phyloP scores from a whole-genome alignment of 495 filamentous ascomycete genomes.

The Aspergillus carlsbadensis region DNA sequence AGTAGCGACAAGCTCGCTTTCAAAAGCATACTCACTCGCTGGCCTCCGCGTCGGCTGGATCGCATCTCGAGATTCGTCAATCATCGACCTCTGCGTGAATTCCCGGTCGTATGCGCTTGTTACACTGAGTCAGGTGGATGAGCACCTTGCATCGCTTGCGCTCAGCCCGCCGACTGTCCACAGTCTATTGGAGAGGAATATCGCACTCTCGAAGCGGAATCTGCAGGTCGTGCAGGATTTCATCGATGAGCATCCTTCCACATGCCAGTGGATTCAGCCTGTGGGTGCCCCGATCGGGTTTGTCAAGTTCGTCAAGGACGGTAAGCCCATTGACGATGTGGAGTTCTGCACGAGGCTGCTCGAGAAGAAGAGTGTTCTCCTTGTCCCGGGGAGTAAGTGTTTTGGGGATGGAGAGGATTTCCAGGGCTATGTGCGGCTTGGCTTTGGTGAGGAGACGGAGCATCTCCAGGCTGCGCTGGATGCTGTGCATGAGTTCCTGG shows the following conservation, averaged over 20 bases:
- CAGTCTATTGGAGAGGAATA: conserved; percentile 66
- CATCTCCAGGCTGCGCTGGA: conserved; percentile 67
- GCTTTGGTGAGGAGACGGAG: conserved; percentile 71
- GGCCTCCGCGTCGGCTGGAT: conserved; percentile 85
- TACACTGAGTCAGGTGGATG: conserved; percentile 78
- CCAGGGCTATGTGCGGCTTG: conserved; percentile 74
- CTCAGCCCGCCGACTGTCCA: conserved; percentile 63
- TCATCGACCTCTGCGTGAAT: conserved; percentile 64
- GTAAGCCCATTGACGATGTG: conserved; percentile 68
- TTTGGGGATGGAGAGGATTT: conserved; percentile 74
- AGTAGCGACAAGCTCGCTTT: conserved; percentile 77
- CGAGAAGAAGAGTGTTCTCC: conserved; percentile 70
- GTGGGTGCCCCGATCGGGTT: conserved; percentile 83
- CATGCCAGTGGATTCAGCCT: conserved; percentile 72
- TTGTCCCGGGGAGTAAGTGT: conserved; percentile 72
- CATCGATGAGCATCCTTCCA: conserved; percentile 59
- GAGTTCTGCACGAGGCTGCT: conserved; percentile 69
- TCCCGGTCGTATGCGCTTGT: conserved; percentile 85
- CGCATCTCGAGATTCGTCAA: conserved; percentile 58
- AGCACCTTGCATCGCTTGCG: conserved; percentile 74
- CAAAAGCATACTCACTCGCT: conserved; percentile 82
- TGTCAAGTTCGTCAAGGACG: conserved; percentile 63
- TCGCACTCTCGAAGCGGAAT: conserved; percentile 69
- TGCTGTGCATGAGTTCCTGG: conserved; percentile 61
- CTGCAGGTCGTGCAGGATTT: conserved; percentile 66